Evolutionary conservation across 495 filamentous ascomycete genomes (phyloP).

Genomic region (Annulohypoxylon stygium): DNA sequence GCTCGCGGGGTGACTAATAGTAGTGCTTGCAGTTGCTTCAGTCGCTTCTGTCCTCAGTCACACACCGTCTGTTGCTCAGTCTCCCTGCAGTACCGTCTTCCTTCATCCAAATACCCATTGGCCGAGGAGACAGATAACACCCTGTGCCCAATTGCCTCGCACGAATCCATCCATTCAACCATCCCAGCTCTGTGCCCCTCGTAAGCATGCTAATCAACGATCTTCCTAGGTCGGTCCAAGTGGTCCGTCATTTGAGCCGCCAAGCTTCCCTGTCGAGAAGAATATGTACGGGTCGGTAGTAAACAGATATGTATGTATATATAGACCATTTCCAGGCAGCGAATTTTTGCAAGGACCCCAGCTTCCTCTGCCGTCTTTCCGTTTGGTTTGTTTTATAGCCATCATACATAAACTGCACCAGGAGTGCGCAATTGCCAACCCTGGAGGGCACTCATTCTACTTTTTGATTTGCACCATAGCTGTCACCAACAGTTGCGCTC

Average conservation of each 20-base stretch:
- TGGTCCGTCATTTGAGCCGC: conserved; percentile 42
- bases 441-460: conserved; percentile 45
- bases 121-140: conserved; percentile 28
- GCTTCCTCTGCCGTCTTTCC: conserved; percentile 8
- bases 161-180: conserved; percentile 29
- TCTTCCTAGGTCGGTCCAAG: conserved; percentile 31
- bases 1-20: conserved; percentile 47
- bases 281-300: background rate
- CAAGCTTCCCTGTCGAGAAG: conserved; percentile 34
- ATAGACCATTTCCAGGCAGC: conserved; percentile 35
- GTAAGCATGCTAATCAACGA: conserved; percentile 38
- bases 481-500: conserved; percentile 17
- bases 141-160: conserved; percentile 38
- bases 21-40: background rate
- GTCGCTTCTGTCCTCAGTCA: conserved; percentile 35
- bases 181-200: conserved; percentile 20
- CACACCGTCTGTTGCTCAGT: conserved; percentile 38
- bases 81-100: conserved; percentile 24
- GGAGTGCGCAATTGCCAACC: conserved; percentile 40
- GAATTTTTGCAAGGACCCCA: conserved; percentile 4
- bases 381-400: conserved; percentile 11
- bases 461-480: conserved; percentile 12
- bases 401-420: conserved; percentile 41
- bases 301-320: conserved; percentile 18
- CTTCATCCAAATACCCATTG: conserved; percentile 32